These are phyloP conservation scores for Acacia pycnantha DNA, from an alignment of 331 rosid species.

Conservation along the genomic window DNA sequence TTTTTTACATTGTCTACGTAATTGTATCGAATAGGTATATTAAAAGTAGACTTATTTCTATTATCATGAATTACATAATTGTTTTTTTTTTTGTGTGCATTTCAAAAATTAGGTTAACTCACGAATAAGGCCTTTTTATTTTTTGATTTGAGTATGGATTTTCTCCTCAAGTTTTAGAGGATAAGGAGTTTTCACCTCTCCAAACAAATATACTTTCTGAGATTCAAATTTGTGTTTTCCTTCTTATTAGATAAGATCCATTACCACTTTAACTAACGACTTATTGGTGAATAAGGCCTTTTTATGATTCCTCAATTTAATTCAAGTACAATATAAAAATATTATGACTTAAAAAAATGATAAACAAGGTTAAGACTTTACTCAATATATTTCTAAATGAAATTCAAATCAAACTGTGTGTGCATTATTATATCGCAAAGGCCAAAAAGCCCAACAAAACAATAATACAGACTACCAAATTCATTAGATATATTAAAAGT, in stretches of 20 bases:
- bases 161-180: too few relatives aligned
- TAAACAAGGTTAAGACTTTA: neutral
- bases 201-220: rapidly evolving
- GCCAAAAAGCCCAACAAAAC: too few relatives aligned
- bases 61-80: neutral
- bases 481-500: neutral
- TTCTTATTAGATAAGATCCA: rapidly evolving
- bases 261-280: too few relatives aligned
- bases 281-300: too few relatives aligned
- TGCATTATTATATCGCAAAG: neutral
- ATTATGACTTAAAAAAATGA: neutral
- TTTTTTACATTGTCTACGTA: neutral
- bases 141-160: too few relatives aligned
- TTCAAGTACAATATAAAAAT: neutral
- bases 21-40: neutral
- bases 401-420: neutral
- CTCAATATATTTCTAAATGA: neutral
- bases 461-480: too few relatives aligned
- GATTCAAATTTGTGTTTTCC: too few relatives aligned
- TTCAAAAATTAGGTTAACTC: neutral
- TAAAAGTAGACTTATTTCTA: neutral
- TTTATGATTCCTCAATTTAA: too few relatives aligned
- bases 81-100: neutral
- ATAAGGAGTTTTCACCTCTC: too few relatives aligned
- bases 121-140: neutral